Evolutionary conservation across 176 grass and related monocot genomes (phyloP), one percentile per base, ranked within the genome.

Genomic region (Cymbopogon citratus): DNA sequence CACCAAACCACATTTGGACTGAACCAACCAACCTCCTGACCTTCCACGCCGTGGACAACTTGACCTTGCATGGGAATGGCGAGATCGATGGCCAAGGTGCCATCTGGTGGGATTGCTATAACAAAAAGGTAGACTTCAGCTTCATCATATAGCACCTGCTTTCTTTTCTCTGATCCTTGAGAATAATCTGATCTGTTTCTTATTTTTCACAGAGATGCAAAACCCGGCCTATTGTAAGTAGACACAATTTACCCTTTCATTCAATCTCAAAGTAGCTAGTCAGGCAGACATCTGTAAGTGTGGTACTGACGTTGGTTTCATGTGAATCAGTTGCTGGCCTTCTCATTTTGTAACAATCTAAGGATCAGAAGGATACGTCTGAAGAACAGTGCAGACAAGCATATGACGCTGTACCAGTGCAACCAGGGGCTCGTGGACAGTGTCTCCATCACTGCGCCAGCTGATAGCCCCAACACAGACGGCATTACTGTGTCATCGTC

Each of bases 381-480:
- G 25, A 90, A 5, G 74, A 24, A 97, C 63, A 89, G 89, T 14
- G 52, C 91, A 6, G 38, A 59, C 45, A 94, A 94, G 82, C 91
- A 97, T 29, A 77, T 94, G 80, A 86, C 26, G 14, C 8, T 97
- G 12, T 85, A 28, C 67, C 46, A 36, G 56, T 97, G 91, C 66
- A 79, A 21, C 8, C 64, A 90, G 16, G 87, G 76, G 12, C 29
- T 14, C 4, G 64, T 94, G 11, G 0, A 78, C 24, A 10, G 18
- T 5, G 7, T 97, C 60, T 75, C 54, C 26, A 65, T 97, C 41
- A 85, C 52, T 0, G 89, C 94, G 0, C 91, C 91, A 0, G 74
- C 66, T 6, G 71, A 94, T 13, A 97, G 94, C 77, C 87, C 85
- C 18, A 97, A 97, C 80, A 97, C 94, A 0, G 94, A 97, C 2